A percentile compares a stretch with the other conserved stretches of the same genome.
phyloP scores from a whole-genome alignment of 2,329 filamentous ascomycete genomes.

The Fusarium clavum region DNA sequence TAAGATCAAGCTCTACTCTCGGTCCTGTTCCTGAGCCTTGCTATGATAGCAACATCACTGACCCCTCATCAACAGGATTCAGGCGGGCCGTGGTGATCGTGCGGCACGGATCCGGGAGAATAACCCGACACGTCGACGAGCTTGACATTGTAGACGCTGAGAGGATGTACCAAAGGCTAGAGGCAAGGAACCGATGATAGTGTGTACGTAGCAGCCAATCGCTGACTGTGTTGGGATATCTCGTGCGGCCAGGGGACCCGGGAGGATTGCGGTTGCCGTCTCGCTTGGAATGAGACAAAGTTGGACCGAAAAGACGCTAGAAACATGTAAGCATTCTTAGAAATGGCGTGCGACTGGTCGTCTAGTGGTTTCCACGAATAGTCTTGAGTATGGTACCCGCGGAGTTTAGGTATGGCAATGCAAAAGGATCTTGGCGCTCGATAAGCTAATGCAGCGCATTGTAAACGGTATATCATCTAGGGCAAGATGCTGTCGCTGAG shows the following conservation, averaged over 20 bases:
- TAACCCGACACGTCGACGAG: not conserved
- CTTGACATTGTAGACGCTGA: not conserved
- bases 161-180: not conserved
- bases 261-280: constrained; percentile 12
- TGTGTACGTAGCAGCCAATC: constrained; percentile 15
- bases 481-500: constrained; percentile 9
- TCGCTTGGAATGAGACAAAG: constrained; percentile 6
- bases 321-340: not conserved
- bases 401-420: not conserved
- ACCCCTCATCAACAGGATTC: constrained; percentile 11
- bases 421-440: constrained; percentile 3
- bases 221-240: constrained; percentile 3
- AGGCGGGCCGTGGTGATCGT: constrained; percentile 40
- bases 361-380: constrained; percentile 23
- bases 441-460: constrained; percentile 30
- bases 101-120: constrained; percentile 25
- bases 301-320: constrained; percentile 14
- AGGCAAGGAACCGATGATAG: constrained; percentile 11
- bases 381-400: not conserved
- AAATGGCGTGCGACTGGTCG: constrained; percentile 17
- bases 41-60: not conserved
- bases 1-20: not conserved
- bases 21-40: constrained; percentile 12
- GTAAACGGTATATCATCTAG: constrained; percentile 2
- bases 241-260: not conserved